phyloP scores from a whole-genome alignment of 1,284 basidiomycete species.

The Agaricales sp. region DNA sequence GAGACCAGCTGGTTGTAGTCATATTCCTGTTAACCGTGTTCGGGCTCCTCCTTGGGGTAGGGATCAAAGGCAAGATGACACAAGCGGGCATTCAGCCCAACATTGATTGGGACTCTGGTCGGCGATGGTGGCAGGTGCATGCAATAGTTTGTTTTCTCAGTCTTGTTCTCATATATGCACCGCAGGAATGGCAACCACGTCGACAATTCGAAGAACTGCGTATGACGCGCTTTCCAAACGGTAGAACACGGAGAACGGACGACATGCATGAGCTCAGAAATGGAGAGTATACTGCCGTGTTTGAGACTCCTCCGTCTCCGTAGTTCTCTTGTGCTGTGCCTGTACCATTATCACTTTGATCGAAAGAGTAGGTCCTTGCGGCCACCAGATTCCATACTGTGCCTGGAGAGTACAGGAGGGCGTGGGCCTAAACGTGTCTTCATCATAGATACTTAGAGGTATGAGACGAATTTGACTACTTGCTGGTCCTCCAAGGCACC shows the following conservation, averaged over 20 bases:
- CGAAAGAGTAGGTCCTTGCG: no score
- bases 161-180: constrained; percentile 3
- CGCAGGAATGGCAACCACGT: constrained; percentile 4
- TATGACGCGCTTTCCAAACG: constrained; percentile 1
- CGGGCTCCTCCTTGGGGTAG: constrained; percentile 74
- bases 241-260: background rate
- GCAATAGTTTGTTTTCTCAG: no score
- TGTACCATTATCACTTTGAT: no score
- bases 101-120: constrained; percentile 48
- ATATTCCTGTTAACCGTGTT: constrained; percentile 81
- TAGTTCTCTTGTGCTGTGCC: background rate
- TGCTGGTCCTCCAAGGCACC: no score
- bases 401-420: no score
- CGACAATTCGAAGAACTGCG: constrained; percentile 3
- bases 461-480: no score
- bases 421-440: no score
- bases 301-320: background rate
- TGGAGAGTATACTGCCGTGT: background rate
- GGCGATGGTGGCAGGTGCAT: constrained; percentile 73
- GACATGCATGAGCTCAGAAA: background rate
- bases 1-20: constrained; percentile 86
- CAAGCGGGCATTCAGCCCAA: constrained; percentile 62
- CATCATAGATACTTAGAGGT: no score
- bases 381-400: no score
- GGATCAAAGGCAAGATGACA: constrained; percentile 70